Conservation (phyloP, 2,329 filamentous ascomycete species). For the Pseudocercospora pini-densiflorae region DNA sequence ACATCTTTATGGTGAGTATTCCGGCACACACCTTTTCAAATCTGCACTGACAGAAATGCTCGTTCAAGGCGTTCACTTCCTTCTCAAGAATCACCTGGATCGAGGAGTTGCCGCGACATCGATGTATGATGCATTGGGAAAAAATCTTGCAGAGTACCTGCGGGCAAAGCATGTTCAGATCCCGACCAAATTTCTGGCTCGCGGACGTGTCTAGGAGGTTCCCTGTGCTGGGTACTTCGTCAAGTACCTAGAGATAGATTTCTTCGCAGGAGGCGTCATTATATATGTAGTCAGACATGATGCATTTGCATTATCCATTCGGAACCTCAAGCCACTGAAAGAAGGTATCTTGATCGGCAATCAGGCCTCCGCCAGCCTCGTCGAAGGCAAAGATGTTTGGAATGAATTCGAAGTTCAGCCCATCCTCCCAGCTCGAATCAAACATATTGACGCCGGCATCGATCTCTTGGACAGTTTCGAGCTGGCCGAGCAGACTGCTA, state of each 20-base stretch:
- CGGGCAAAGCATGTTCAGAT: constrained; percentile 37
- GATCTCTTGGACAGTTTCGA: background rate
- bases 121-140: constrained; percentile 38
- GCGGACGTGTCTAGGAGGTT: constrained; percentile 33
- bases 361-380: background rate
- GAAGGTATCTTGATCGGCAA: background rate
- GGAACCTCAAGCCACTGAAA: background rate
- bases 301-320: background rate
- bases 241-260: background rate
- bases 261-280: background rate
- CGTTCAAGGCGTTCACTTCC: constrained; percentile 39
- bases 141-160: constrained; percentile 42
- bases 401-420: background rate
- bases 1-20: background rate
- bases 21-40: constrained; percentile 14
- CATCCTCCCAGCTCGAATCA: background rate
- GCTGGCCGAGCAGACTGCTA: background rate
- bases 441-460: background rate
- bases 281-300: background rate
- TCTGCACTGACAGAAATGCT: constrained; percentile 41
- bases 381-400: background rate
- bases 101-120: constrained; percentile 39
- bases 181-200: constrained; percentile 36
- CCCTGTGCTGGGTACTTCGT: background rate
- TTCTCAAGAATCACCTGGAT: constrained; percentile 42